Evolutionary conservation across 306 rosid species (phyloP).

Genomic region (barrel medic (Medicago truncatula)): DNA sequence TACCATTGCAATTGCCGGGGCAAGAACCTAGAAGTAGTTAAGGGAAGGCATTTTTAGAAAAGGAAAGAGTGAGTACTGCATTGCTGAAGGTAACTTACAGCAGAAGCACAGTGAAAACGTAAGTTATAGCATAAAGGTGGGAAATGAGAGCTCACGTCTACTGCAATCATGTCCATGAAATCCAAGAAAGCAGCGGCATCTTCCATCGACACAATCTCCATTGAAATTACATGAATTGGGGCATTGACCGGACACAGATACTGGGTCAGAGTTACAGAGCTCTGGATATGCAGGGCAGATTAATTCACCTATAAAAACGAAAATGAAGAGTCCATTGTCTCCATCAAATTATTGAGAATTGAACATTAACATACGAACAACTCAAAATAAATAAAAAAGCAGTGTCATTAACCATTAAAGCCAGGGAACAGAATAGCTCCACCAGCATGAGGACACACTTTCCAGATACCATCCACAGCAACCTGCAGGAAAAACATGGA

Average conservation of each 20-base stretch:
- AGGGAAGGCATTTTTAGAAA: conserved; percentile 1
- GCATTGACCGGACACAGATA: conserved; percentile 69
- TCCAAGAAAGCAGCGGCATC: conserved; percentile 84
- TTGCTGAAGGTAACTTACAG: conserved; percentile 18
- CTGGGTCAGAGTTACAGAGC: conserved; percentile 67
- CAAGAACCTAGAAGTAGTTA: conserved; percentile 65
- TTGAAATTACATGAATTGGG: conserved; percentile 77
- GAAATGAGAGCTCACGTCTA: conserved; percentile 67
- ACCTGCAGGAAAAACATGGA: conserved; percentile 53
- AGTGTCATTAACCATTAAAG: conserved; percentile 67
- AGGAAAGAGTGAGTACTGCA: conserved; percentile 20
- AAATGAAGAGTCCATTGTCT: conserved; percentile 28
- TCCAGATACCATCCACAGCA: conserved; percentile 95
- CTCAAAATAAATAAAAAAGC: conserved; percentile 21
- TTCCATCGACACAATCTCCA: conserved; percentile 95
- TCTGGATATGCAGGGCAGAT: conserved; percentile 87
- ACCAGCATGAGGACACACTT: conserved; percentile 82
- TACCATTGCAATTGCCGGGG: conserved; percentile 71
- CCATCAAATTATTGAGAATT: conserved; percentile 25
- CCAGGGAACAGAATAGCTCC: conserved; percentile 85
- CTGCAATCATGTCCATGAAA: conserved; percentile 84
- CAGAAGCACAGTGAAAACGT: conserved; percentile 4
- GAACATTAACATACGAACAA: background rate
- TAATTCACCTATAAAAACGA: conserved; percentile 67
- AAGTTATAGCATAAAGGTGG: conserved; percentile 20